Base-by-base conservation (phyloP, 148 eudicot species). In the Bassia scoparia region DNA sequence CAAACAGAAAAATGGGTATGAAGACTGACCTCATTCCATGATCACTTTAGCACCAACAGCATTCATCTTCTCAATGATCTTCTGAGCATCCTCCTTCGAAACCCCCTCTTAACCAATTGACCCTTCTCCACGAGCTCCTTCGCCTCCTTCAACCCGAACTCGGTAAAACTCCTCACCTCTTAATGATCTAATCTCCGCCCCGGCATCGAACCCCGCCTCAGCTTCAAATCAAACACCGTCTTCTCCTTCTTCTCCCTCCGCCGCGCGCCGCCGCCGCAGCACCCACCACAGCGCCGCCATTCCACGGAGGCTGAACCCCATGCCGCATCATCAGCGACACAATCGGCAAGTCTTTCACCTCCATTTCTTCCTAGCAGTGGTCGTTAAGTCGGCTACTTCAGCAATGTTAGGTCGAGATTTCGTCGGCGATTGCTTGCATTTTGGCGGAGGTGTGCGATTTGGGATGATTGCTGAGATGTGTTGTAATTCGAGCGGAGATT, bases 61-160 rank as follows among this genome's bases (percentile, higher is more conserved):
- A 85, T 88, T 95, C 87, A 95, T 72, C 85, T 91, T 95, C 83
- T 88, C 94, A 59, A 95, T 84, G 29, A 91, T 95, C 69, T 88
- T 81, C 67, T 91, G 86, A 15, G 86, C 99, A 76, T 95, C 97
- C 66, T 95, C 96, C 79, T 91, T 95, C 0, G 94, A 75, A 52
- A 91, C 92, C 97, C 96, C 70, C 71, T 79, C 79, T 91, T 95
- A 71, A 95, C 79, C 83, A 62, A 91, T 76, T 33, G 91, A 78
- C 11, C 20, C 81, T 95, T 95, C 86, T 95, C 99, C 66, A 95
- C 99, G 54, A 95, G 83, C 23, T 90, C 97, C 81, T 92, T 95
- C 5, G 99, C 96, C 79, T 95, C 99, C 80, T 95, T 95, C 34
- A 95, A 86, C 30, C 97, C 99, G 83, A 89, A 79, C 14, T 92